Evolutionary conservation across 257 asterid genomes (phyloP).

Genomic region (Capsicum chinense): DNA sequence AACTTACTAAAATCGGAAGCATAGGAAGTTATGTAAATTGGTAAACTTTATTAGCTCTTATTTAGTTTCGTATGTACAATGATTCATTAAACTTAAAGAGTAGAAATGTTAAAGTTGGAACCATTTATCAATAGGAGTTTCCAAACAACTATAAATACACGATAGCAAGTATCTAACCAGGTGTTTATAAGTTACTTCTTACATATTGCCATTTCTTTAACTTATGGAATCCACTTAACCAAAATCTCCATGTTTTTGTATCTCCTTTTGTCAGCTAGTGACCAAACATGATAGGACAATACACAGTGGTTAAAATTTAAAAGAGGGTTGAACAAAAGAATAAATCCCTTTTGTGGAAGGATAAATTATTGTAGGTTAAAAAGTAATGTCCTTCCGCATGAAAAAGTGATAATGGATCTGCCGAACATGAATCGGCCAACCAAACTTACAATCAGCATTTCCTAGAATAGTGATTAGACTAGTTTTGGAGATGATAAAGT

Average conservation of each 20-base stretch:
- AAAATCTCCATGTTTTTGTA: constrained; percentile 33
- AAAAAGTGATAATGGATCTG: constrained; percentile 9
- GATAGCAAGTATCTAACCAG: no score
- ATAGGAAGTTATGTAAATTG: background rate
- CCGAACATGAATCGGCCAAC: constrained; percentile 31
- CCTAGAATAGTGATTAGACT: constrained; percentile 59
- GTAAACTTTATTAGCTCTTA: background rate
- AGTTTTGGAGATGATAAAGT: constrained; percentile 52
- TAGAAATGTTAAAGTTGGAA: no score
- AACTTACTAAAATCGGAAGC: background rate
- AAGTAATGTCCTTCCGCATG: constrained; percentile 15
- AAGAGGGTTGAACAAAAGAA: constrained; percentile 58
- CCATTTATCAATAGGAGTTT: no score
- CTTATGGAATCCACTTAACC: constrained; percentile 42
- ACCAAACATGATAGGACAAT: constrained; percentile 45
- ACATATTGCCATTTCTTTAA: constrained; percentile 36
- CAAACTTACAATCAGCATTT: constrained; percentile 36
- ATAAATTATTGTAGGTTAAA: constrained; percentile 33
- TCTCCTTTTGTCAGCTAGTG: constrained; percentile 41
- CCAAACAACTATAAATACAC: no score
- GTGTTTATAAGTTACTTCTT: no score
- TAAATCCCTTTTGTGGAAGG: constrained; percentile 39
- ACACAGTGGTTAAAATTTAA: constrained; percentile 44
- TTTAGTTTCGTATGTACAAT: background rate
- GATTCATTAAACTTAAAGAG: no score